Evolutionary conservation across 2,329 filamentous ascomycete genomes (phyloP), one percentile per base, ranked within the genome.

Genomic region (Elsinoe arachidis): DNA sequence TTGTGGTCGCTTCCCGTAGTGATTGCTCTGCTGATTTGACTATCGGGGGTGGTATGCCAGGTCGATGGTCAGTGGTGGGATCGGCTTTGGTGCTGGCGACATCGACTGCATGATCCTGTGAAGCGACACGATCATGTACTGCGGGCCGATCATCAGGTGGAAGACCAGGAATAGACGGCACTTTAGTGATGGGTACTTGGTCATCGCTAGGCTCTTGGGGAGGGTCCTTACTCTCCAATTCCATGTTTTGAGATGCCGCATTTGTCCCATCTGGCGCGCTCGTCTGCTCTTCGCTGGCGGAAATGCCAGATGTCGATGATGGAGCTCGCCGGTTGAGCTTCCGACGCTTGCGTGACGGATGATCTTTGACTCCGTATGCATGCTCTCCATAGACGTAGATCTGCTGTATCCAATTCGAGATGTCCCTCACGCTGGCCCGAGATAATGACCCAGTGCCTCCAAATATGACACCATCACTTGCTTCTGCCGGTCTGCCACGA

Each of bases 321-420:
- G 73, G 39, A 69, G 71, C 56, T 68, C 55, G 62, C 66, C 69
- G 80, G 61, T 68, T 72, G 41, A 73, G 71, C 46, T 68, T 74
- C 49, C 78, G 77, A 33, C 86, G 80, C 59, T 79, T 78, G 1
- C 87, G 85, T 1, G 80, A 81, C 12, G 90, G 87, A 62, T 89
- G 90, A 35, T 95, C 87, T 55, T 82, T 81, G 5, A 96, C 81
- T 3, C 91, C 92, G 68, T 96, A 97, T 1, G 92, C 85, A 65
- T 87, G 80, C 55, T 88, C 84, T 1, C 91, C 92, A 77, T 90
- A 89, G 30, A 79, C 84, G 70, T 93, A 95, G 2, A 96, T 78
- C 66, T 88, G 87, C 69, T 95, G 88, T 78, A 93, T 86, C 92
- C 92, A 97, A 57, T 86, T 81, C 1, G 87, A 86, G 23, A 96